Conservation (phyloP, 164 flowering plant genomes). For the Stephania cephalantha region DNA sequence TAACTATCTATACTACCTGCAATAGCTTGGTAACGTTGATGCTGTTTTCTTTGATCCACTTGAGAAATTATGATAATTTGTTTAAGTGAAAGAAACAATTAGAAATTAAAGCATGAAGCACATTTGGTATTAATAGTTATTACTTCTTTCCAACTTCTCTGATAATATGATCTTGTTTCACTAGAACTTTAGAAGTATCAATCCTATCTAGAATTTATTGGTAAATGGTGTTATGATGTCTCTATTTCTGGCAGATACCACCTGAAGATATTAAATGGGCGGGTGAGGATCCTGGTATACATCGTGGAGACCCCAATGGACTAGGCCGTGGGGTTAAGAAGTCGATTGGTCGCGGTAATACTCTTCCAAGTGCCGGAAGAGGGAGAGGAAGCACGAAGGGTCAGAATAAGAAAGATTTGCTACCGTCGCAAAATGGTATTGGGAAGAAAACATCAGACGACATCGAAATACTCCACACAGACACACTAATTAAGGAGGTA, state of each 20-base stretch:
- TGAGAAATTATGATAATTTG: too few species aligned
- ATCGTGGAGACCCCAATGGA: conserved; percentile 54
- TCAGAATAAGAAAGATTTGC: conserved; percentile 50
- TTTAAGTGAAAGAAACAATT: too few species aligned
- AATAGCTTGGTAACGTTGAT: too few species aligned
- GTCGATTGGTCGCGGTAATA: conserved; percentile 51
- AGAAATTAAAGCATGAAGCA: too few species aligned
- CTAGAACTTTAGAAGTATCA: not conserved
- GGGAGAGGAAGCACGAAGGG: conserved; percentile 62
- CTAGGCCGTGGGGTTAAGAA: conserved; percentile 68
- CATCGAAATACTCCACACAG: conserved; percentile 84
- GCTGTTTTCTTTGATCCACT: too few species aligned
- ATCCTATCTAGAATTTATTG: not conserved
- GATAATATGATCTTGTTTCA: not conserved
- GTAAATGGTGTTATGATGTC: not conserved
- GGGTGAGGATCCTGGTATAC: conserved; percentile 65
- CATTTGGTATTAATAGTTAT: too few species aligned
- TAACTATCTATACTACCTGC: too few species aligned
- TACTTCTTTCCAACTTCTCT: too few species aligned
- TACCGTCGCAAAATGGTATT: conserved; percentile 63
- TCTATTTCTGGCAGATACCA: conserved; percentile 49
- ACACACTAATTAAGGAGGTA: conserved; percentile 86
- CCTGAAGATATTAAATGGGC: conserved; percentile 89
- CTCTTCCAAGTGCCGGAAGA: conserved; percentile 47
- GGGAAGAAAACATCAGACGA: conserved; percentile 60